Percentiles rank a stretch among this genome's conserved stretches.
Conservation (phyloP, 768 basidiomycete species). For the Mycena olivaceomarginata region DNA sequence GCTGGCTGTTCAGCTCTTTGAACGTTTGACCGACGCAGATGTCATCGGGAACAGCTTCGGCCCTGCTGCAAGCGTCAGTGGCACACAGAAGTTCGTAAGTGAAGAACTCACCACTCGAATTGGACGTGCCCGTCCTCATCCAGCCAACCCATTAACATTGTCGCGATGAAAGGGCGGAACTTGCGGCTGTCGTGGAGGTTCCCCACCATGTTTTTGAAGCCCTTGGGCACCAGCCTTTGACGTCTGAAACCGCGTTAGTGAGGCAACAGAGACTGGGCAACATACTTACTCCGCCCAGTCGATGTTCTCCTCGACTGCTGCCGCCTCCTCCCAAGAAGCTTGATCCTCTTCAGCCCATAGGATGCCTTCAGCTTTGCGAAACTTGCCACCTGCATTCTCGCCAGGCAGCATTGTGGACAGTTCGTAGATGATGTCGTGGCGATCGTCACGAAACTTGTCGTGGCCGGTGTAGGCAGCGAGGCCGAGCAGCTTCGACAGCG, state of each 20-base stretch:
- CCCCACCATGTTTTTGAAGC: slow-evolving; percentile 1
- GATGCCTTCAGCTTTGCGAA: slow-evolving; percentile 24
- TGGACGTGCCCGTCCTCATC: neutral
- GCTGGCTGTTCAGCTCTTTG: neutral
- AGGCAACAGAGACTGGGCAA: neutral
- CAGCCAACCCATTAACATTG: slow-evolving; percentile 22
- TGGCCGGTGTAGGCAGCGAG: slow-evolving; percentile 15
- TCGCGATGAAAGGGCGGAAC: slow-evolving; percentile 28
- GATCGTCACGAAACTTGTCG: slow-evolving; percentile 15
- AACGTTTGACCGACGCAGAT: neutral
- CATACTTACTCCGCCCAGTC: slow-evolving; percentile 25
- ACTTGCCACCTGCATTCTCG: slow-evolving; percentile 27
- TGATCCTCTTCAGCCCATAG: slow-evolving; percentile 25
- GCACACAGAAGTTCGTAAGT: neutral
- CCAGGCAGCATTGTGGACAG: slow-evolving; percentile 1
- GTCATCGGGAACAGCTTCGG: slow-evolving; percentile 22
- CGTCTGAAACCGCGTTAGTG: slow-evolving; percentile 9
- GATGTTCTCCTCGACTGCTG: neutral
- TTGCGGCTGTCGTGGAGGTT: slow-evolving; percentile 8
- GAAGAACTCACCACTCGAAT: slow-evolving; percentile 25
- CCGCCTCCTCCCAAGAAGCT: slow-evolving; percentile 9
- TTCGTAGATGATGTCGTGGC: slow-evolving; percentile 1
- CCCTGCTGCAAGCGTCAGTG: slow-evolving; percentile 11
- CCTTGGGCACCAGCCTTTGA: neutral
- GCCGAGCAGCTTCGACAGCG: slow-evolving; percentile 2